Evolutionary conservation across 228 moss, liverwort and hornwort genomes (phyloP), one percentile per base, ranked within the genome.

Genomic region (Sphagnum fallax): DNA sequence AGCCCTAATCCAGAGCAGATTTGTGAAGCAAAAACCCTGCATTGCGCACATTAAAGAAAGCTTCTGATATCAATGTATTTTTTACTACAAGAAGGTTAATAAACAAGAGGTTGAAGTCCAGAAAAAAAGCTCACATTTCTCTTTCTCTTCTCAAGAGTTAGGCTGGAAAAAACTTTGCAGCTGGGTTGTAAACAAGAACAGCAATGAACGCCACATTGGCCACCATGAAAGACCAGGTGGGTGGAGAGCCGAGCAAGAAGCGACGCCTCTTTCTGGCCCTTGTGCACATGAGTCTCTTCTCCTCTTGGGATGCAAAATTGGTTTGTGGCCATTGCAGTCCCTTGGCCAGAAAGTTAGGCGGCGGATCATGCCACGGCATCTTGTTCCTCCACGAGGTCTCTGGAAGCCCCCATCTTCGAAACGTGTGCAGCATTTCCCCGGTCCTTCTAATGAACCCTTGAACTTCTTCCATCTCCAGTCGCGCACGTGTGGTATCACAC

Each of bases 291-390:
- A 68, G 72, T 16, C 75, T 53, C 63, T 61, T 89, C 69, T 85
- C 90, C 75, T 77, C 75, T 63, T 82, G 82, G 0, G 97, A 91
- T 10, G 79, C 79, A 62, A 93, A 97, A 16, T 72, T 69, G 65
- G 68, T 72, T 9, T 75, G 87, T 8, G 93, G 97, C 73, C 83
- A 68, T 55, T 78, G 76, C 80, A 97, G 73, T n/a, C 87, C 88
- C 69, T 77, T 78, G 53, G 90, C 74, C 50, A 93, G 74, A 49
- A 70, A 70, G 49, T 15, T 52, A 14, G 91, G 88, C 32, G 83
- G 81, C 62, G 93, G 97, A n/a, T 81, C 75, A 52, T 79, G 88
- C 97, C 97, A 97, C 9, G 93, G 93, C 93, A 91, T 90, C 75
- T 97, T 97, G 52, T 91, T 93, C 67, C 79, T 84, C 93, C 90